Base-by-base conservation (phyloP, 345 rosid species). In the Gossypium australe region DNA sequence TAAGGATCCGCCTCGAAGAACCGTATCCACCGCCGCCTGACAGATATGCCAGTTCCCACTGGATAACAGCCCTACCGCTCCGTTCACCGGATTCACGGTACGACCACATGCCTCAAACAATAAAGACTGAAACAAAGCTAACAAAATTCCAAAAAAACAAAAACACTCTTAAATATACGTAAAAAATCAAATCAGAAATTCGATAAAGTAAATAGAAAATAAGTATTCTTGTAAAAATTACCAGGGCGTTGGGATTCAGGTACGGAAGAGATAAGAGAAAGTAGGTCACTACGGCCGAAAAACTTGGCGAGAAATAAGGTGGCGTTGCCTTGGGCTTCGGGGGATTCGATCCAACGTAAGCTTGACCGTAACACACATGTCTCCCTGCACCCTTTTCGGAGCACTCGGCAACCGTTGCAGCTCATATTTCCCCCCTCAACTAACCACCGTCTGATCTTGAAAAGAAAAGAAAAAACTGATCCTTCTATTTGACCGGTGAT, bases 31-130 rank as follows among this genome's bases (percentile, higher is more conserved):
- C 17, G 92, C 89, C 20, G 84, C 86, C 79, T 85, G 78, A 11
- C 89, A 88, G 77, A 83, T 74, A 27, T 83, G 79, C 92, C 92
- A 86, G 76, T 85, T 85, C 44, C 92, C 88, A 78, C 84, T 85
- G 76, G 85, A 82, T 73, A 86, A 71, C 48, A 88, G 79, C 29
- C 92, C 92, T 65, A 86, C 88, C 41, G 86, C 88, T 72, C 92
- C 92, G 64, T 83, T 84, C 11, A 88, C 88, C 3, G 88, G 89
- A 78, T 86, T 88, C 45, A 88, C 87, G 24, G 92, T 85, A 3
- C 92, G 76, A n/a, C 89, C 92, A 52, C 92, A 88, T 11, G 89
- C 89, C 77, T 88, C 92, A 38, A 79, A 86, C 69, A 88, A 73
- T 65, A 88, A 79, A 16, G 92, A 88, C 53, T 88, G 88, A 73